Evolutionary conservation across 2,329 filamentous ascomycete genomes (phyloP).

Genomic region (Calonectria pseudoreteaudii): DNA sequence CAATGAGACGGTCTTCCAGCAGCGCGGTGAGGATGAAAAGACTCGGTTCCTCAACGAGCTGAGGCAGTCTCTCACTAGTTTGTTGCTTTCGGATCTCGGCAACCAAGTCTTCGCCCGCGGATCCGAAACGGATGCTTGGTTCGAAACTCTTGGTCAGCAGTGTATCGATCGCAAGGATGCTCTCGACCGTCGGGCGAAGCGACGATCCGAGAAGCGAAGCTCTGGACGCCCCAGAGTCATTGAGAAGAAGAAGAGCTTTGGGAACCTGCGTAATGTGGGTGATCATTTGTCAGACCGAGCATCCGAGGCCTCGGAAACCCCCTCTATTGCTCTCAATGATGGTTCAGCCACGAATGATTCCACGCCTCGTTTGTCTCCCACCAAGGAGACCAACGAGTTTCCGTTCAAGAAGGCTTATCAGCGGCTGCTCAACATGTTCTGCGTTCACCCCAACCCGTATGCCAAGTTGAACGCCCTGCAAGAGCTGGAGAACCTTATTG

Average conservation of each 20-base stretch:
- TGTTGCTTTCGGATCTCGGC: slow-evolving; percentile 90
- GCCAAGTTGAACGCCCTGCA: slow-evolving; percentile 85
- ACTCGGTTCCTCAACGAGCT: slow-evolving; percentile 81
- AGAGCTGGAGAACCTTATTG: slow-evolving; percentile 85
- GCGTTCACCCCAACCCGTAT: slow-evolving; percentile 88
- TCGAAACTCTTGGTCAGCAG: slow-evolving; percentile 74
- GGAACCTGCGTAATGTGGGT: slow-evolving; percentile 68
- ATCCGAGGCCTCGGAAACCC: slow-evolving; percentile 53
- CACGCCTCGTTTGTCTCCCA: slow-evolving; percentile 34
- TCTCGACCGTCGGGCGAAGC: slow-evolving; percentile 60
- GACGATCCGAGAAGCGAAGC: slow-evolving; percentile 53
- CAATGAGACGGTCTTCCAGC: slow-evolving; percentile 74
- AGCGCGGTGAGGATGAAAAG: slow-evolving; percentile 75
- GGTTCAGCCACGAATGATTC: slow-evolving; percentile 48
- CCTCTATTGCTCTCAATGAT: slow-evolving; percentile 55
- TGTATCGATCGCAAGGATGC: slow-evolving; percentile 73
- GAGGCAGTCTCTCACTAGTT: slow-evolving; percentile 82
- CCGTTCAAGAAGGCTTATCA: slow-evolving; percentile 85
- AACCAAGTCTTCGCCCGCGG: slow-evolving; percentile 87
- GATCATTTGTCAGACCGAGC: slow-evolving; percentile 52
- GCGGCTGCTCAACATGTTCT: slow-evolving; percentile 85
- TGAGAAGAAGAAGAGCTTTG: slow-evolving; percentile 77
- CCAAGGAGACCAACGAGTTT: slow-evolving; percentile 66
- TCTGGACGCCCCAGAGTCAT: slow-evolving; percentile 63
- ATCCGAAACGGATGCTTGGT: slow-evolving; percentile 94